Evolutionary conservation across 139 green algal genomes (phyloP).

Genomic region (Pedinophyceae sp.): DNA sequence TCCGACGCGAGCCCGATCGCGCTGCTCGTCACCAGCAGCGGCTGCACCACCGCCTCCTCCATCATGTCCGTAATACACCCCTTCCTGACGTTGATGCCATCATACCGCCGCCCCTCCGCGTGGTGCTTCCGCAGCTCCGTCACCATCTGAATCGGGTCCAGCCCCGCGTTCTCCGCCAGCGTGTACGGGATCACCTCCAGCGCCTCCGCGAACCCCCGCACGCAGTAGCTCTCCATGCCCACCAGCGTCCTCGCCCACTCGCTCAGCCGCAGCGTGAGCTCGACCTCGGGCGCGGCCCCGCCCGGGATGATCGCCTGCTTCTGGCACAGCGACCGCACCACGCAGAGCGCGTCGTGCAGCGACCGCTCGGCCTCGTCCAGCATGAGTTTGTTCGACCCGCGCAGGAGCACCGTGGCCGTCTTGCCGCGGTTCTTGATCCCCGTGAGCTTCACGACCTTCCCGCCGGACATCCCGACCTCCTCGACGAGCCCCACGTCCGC

Average conservation of each 20-base stretch:
- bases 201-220: slow-evolving; percentile 84
- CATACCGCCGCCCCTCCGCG: slow-evolving; percentile 46
- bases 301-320: slow-evolving; percentile 87
- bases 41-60: slow-evolving; percentile 91
- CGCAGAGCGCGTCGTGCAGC: slow-evolving; percentile 86
- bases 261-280: slow-evolving; percentile 62
- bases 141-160: slow-evolving; percentile 96
- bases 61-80: slow-evolving; percentile 81
- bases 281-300: slow-evolving; percentile 80
- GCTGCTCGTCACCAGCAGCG: slow-evolving; percentile 75
- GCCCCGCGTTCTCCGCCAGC: slow-evolving; percentile 92
- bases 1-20: slow-evolving; percentile 87
- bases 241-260: slow-evolving; percentile 77
- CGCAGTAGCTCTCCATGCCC: slow-evolving; percentile 87
- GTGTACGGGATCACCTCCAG: slow-evolving; percentile 98
- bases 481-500: slow-evolving; percentile 72
- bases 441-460: slow-evolving; percentile 76
- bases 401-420: slow-evolving; percentile 83
- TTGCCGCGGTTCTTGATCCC: slow-evolving; percentile 73
- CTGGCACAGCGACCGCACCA: slow-evolving; percentile 81
- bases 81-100: slow-evolving; percentile 68
- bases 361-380: slow-evolving; percentile 75
- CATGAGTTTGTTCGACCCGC: slow-evolving; percentile 91
- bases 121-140: slow-evolving; percentile 87
- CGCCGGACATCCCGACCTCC: slow-evolving; percentile 37